phyloP scores from a whole-genome alignment of 2,329 filamentous ascomycete species.

The Diatrype stigma region DNA sequence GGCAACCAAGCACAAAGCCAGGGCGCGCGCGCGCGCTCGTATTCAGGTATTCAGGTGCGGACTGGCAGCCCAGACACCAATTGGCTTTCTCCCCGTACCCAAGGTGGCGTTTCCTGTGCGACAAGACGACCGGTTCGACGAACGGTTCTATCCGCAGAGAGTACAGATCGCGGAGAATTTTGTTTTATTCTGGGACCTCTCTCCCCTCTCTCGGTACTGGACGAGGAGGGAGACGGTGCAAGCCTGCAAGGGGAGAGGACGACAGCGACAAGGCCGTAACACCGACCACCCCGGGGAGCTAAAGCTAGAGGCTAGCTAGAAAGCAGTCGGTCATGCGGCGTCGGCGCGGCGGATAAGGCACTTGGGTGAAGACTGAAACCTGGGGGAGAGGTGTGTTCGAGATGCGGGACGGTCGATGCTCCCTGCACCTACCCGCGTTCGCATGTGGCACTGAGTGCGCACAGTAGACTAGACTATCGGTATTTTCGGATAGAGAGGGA shows the following conservation, averaged over 20 bases:
- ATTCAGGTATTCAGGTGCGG: slow-evolving; percentile 28
- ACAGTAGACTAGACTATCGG: slow-evolving; percentile 18
- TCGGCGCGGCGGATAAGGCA: slow-evolving; percentile 30
- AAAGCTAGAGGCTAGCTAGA: slow-evolving; percentile 22
- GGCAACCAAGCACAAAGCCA: slow-evolving; percentile 18
- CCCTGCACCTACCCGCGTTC: slow-evolving; percentile 33
- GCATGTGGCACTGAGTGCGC: slow-evolving; percentile 27
- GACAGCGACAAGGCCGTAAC: slow-evolving; percentile 19
- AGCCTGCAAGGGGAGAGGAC: slow-evolving; percentile 11
- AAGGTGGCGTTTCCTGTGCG: slow-evolving; percentile 31
- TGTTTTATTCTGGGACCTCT: slow-evolving; percentile 13
- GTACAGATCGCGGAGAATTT: slow-evolving; percentile 26
- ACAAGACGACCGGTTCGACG: slow-evolving; percentile 22
- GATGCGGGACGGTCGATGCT: slow-evolving; percentile 33
- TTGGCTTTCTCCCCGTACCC: slow-evolving; percentile 28
- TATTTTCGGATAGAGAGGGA: slow-evolving; percentile 19
- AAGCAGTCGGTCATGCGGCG: slow-evolving; percentile 31
- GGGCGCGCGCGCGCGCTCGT: slow-evolving; percentile 22
- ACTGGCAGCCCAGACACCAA: slow-evolving; percentile 26
- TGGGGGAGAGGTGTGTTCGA: neutral
- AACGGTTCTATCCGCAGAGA: slow-evolving; percentile 26
- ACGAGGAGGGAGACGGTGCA: slow-evolving; percentile 7
- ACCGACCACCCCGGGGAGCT: slow-evolving; percentile 12
- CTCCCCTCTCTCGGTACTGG: neutral
- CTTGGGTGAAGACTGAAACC: slow-evolving; percentile 31